A percentile compares a stretch with the other conserved stretches of the same genome.
These are phyloP conservation scores for Aeschynomene evenia DNA, from an alignment of 306 rosid species.

Conservation along the genomic window DNA sequence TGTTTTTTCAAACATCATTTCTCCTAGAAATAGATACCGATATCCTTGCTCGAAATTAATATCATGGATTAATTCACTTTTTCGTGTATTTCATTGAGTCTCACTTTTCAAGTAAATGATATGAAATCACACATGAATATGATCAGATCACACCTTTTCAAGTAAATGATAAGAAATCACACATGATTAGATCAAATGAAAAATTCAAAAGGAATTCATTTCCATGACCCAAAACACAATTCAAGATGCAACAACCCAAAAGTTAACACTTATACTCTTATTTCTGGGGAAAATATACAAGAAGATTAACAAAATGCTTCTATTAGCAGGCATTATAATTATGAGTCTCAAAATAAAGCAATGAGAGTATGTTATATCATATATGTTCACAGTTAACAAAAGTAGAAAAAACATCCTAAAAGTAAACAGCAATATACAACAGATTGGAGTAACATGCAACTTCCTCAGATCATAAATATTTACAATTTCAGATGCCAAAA, in stretches of 20 bases:
- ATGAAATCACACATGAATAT: too few relatives aligned
- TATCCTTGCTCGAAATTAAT: too few relatives aligned
- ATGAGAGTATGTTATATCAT: not conserved
- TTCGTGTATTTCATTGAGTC: too few relatives aligned
- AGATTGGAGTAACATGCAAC: not conserved
- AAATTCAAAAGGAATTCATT: too few relatives aligned
- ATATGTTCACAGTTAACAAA: not conserved
- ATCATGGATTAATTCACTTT: too few relatives aligned
- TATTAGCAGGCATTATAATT: not conserved
- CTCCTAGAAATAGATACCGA: too few relatives aligned
- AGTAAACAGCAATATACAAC: not conserved
- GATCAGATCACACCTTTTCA: too few relatives aligned
- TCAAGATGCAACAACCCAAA: not conserved
- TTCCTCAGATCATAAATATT: conserved; percentile 16
- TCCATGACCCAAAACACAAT: not conserved
- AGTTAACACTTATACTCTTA: not conserved
- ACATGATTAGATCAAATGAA: too few relatives aligned
- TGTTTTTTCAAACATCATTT: too few relatives aligned
- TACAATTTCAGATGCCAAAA: conserved; percentile 37
- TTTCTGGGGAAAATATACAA: not conserved
- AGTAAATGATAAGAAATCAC: too few relatives aligned
- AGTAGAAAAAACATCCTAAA: not conserved
- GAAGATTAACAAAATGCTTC: not conserved
- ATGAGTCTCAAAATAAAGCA: not conserved
- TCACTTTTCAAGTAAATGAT: too few relatives aligned